phyloP scores from a whole-genome alignment of 2,329 filamentous ascomycete species.

The Epichloe glyceriae region DNA sequence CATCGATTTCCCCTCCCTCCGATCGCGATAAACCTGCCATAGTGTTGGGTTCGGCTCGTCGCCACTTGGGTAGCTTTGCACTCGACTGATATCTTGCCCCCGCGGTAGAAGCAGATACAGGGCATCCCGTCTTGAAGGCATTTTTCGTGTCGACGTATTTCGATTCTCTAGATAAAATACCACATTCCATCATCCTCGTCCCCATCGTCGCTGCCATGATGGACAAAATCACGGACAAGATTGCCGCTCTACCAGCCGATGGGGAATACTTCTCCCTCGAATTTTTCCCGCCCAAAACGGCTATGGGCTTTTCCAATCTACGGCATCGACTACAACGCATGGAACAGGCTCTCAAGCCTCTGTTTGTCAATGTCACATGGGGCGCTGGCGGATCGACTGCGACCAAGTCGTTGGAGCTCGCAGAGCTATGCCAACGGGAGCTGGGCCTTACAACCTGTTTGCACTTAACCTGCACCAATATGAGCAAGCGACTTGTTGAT shows the following conservation, averaged over 20 bases:
- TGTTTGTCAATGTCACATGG: slow-evolving; percentile 98
- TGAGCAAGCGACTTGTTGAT: slow-evolving; percentile 77
- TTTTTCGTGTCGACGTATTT: neutral
- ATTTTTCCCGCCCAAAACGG: slow-evolving; percentile 97
- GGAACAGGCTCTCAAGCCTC: slow-evolving; percentile 76
- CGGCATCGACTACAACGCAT: slow-evolving; percentile 89
- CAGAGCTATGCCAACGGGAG: slow-evolving; percentile 88
- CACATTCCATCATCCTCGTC: neutral
- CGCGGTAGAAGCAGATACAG: neutral
- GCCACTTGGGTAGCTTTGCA: neutral
- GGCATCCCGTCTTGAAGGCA: neutral
- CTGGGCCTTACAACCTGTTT: slow-evolving; percentile 87
- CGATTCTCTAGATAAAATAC: neutral
- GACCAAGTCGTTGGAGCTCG: slow-evolving; percentile 81
- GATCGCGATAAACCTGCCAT: neutral
- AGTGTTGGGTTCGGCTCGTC: neutral
- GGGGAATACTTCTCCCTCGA: slow-evolving; percentile 89
- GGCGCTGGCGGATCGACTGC: slow-evolving; percentile 89
- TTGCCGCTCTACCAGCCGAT: slow-evolving; percentile 73
- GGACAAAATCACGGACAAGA: slow-evolving; percentile 92
- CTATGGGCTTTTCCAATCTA: slow-evolving; percentile 89
- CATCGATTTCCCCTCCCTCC: neutral
- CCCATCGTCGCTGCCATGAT: slow-evolving; percentile 26
- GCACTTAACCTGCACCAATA: slow-evolving; percentile 95
- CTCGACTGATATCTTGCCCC: neutral